Evolutionary conservation across 192 early-diverging fungal genomes (phyloP).

Genomic region (Linderina pennispora): DNA sequence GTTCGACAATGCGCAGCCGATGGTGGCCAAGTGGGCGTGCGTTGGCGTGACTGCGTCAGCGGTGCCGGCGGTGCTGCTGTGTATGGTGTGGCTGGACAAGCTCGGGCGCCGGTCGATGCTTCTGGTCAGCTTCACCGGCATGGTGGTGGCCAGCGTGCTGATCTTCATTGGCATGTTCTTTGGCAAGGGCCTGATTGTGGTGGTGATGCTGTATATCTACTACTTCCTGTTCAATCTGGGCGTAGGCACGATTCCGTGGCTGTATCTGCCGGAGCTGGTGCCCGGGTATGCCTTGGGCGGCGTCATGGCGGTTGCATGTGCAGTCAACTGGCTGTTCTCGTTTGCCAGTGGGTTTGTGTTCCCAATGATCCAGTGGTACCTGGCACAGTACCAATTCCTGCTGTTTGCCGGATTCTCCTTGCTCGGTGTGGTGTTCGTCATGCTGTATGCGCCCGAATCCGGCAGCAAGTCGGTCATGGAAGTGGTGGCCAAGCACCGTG

Average conservation of each 20-base stretch:
- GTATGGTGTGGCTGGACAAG: conserved; percentile 54
- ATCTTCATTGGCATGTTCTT: conserved; percentile 52
- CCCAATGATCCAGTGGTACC: conserved; percentile 30
- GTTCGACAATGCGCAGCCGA: conserved; percentile 50
- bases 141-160: conserved; percentile 51
- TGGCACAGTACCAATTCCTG: conserved; percentile 45
- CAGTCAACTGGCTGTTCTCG: conserved; percentile 60
- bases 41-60: conserved; percentile 55
- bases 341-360: conserved; percentile 48
- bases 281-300: conserved; percentile 63
- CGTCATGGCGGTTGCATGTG: conserved; percentile 58
- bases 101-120: conserved; percentile 63
- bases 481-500: conserved; percentile 14
- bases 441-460: conserved; percentile 69
- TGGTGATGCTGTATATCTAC: conserved; percentile 59
- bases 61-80: conserved; percentile 55
- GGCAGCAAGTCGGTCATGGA: conserved; percentile 50
- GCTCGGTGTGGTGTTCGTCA: conserved; percentile 43
- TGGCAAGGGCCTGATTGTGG: conserved; percentile 46
- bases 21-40: conserved; percentile 19
- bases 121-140: conserved; percentile 54
- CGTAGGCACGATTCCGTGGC: conserved; percentile 73
- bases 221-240: conserved; percentile 68
- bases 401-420: conserved; percentile 56
- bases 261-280: conserved; percentile 62